These are phyloP conservation scores for Penicillium sp. DNA, from an alignment of 2,329 filamentous ascomycete genomes.

Conservation along the genomic window DNA sequence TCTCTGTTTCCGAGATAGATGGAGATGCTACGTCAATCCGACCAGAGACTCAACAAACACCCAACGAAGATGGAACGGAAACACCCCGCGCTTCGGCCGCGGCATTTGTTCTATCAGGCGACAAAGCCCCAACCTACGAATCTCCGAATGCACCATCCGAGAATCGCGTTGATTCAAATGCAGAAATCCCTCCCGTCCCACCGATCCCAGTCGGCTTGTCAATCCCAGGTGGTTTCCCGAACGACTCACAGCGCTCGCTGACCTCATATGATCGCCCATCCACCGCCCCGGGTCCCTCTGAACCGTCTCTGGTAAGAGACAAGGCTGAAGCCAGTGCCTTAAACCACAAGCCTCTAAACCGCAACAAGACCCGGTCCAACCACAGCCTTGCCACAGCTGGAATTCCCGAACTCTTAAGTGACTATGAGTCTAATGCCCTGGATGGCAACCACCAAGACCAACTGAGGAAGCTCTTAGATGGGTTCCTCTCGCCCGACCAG, in stretches of 20 bases:
- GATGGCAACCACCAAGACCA: conserved; percentile 30
- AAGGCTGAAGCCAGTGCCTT: conserved; percentile 17
- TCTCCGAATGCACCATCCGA: conserved; percentile 5
- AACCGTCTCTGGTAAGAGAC: conserved; percentile 23
- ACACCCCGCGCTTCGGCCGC: conserved; percentile 32
- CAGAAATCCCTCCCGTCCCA: conserved; percentile 47
- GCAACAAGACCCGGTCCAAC: conserved; percentile 36
- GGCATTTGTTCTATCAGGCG: conserved; percentile 16
- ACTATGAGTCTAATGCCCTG: conserved; percentile 13
- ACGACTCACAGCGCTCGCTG: conserved; percentile 36
- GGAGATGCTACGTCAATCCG: conserved; percentile 27
- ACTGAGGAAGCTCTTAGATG: conserved; percentile 37
- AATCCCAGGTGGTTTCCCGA: conserved; percentile 43
- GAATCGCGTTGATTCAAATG: conserved; percentile 14
- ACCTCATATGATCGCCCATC: conserved; percentile 30
- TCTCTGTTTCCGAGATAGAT: conserved; percentile 37
- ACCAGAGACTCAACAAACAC: conserved; percentile 22
- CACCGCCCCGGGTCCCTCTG: conserved; percentile 30
- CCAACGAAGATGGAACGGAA: conserved; percentile 29
- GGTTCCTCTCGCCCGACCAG: conserved; percentile 32
- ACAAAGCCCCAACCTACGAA: conserved; percentile 10
- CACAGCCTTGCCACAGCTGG: conserved; percentile 25
- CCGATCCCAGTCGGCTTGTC: conserved; percentile 43
- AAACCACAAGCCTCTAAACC: conserved; percentile 29
- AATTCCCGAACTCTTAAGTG: conserved; percentile 14